Base-by-base conservation (phyloP, 352 stramenopile species). In the Pythium guiyangense region DNA sequence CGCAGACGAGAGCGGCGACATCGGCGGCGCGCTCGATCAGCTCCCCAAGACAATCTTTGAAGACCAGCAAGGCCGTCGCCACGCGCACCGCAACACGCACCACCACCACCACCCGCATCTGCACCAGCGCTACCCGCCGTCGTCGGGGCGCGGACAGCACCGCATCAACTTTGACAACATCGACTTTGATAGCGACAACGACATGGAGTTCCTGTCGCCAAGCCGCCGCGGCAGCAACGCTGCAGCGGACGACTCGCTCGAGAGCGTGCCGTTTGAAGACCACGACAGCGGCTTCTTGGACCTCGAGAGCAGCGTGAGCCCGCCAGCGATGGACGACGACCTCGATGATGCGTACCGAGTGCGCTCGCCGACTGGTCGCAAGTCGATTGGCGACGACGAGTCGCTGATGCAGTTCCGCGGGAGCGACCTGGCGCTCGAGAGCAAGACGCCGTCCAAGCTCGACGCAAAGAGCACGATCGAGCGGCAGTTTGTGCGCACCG, bases 401-500 rank as follows among this genome's bases (percentile, higher is more conserved):
- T 17, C 34, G 12, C 20, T 39, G 27, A 35, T 35, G 39, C 51
- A 34, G 22, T 60, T 51, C 40, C 50, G 58, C 29, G 14, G 35
- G 6, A 58, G 39, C 17, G 61, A 64, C 25, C 22, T 64, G 20
- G 55, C 63, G 26, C 44, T 62, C 4, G 49, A 53, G 18, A 20
- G 27, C 29, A 52, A 27, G 20, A 70, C 59, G 14, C 67, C 72
- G 2, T 61, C 68, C 34, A 79, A 90, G 62, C 60, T 66, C 0
- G 79, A 86, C 47, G 68, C 68, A 18, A 86, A 79, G 39, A 78
- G 68, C 1, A 66, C 68, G 14, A 78, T 88, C 34, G 80, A 87
- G 54, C 78, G 80, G 15, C 80, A 86, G 53, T 91, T 91, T 57
- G 80, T 88, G 46, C 74, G 77, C 15, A 66, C 67, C 0, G 77